phyloP scores from a whole-genome alignment of 306 rosid species.

The Quercus aquifolioides region DNA sequence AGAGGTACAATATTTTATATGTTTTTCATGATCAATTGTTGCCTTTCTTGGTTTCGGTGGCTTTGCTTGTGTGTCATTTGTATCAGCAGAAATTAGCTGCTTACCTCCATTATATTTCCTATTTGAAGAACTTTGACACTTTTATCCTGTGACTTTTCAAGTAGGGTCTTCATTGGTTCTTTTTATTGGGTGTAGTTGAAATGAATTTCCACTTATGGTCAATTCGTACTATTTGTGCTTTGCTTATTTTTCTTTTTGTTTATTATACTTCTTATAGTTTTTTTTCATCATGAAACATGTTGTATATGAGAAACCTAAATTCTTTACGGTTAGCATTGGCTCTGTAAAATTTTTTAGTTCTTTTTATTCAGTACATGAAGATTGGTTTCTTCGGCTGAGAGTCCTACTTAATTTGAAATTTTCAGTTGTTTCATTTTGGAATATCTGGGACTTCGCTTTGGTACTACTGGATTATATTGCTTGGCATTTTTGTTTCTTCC shows the following conservation, averaged over 20 bases:
- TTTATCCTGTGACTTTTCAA: background rate
- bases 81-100: background rate
- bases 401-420: constrained; percentile 17
- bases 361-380: background rate
- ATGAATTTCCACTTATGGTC: background rate
- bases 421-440: constrained; percentile 51
- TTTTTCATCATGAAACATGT: constrained; percentile 3
- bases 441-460: constrained; percentile 61
- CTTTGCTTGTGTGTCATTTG: background rate
- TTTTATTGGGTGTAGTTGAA: background rate
- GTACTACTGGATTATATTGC: constrained; percentile 63
- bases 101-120: background rate
- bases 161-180: too few species aligned
- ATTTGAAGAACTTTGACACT: constrained; percentile 10
- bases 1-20: constrained; percentile 35
- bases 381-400: constrained; percentile 17
- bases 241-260: background rate
- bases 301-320: constrained; percentile 3
- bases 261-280: background rate
- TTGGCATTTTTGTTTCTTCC: constrained; percentile 80
- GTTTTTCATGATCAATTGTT: background rate
- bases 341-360: background rate
- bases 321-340: background rate
- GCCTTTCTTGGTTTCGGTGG: background rate
- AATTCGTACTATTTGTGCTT: background rate